Base-by-base conservation (phyloP, 2,329 filamentous ascomycete species). In the Diaporthe batatas region DNA sequence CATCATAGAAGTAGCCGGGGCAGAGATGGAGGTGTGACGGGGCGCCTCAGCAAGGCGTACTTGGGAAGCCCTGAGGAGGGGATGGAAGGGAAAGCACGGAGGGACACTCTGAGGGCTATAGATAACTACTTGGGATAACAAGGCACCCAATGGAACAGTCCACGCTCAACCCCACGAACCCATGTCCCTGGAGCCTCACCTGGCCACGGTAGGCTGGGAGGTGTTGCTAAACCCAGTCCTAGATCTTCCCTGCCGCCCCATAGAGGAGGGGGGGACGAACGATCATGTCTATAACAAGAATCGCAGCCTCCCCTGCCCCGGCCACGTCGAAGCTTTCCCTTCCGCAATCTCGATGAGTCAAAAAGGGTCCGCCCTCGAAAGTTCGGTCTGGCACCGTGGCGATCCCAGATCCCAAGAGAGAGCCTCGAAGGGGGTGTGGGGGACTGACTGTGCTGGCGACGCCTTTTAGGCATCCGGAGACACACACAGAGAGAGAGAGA, bases 61-160 rank as follows among this genome's bases (percentile, higher is more conserved):
- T 70, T 39, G 36, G 67, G 32, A n/a, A 57, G n/a, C 39, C 44
- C 18, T 18, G 21, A 25, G 25, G 32, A 47, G 12, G 36, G 42
- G 44, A 36, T 23, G 67, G 53, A 47, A 21, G 44, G 44, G 44
- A 47, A 47, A 42, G 67, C n/a, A 34, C 53, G 18, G 53, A 23
- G 58, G 58, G 18, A 32, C 18, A 64, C 10, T 21, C 23, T 32
- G 18, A n/a, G 58, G 14, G 58, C 39, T 32, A 47, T 47, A 64
- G 58, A 64, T 64, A 47, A 70, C 25, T 49, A 59, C 25, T 36
- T 49, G 29, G 32, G 14, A 34, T 21, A 51, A 51, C 36, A 59
- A 70, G 68, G 68, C 68, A 62, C 23, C 68, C 68, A 70, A 70
- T 70, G n/a, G 44, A 58, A 49, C 44, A 42, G 23, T 53, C 14